These are phyloP conservation scores for Candida manassasensis DNA, from an alignment of 805 yeast species.

Conservation along the genomic window DNA sequence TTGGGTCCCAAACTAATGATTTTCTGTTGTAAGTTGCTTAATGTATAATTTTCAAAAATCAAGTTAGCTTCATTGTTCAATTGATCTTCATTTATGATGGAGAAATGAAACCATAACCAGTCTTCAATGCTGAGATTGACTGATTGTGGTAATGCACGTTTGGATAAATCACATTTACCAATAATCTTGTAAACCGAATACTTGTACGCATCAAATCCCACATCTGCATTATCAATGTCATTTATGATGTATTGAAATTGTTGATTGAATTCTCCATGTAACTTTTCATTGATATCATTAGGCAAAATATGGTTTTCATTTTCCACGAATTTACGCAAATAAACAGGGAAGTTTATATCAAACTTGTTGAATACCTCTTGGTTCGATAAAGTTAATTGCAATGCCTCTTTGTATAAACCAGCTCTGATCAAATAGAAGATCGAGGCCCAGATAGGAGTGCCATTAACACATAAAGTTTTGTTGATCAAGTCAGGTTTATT, in stretches of 20 bases:
- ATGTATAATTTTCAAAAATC: constrained; percentile 64
- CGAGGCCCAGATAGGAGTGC: constrained; percentile 91
- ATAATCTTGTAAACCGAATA: constrained; percentile 85
- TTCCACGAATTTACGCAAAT: constrained; percentile 59
- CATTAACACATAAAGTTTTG: constrained; percentile 55
- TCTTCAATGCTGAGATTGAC: constrained; percentile 82
- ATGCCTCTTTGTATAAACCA: constrained; percentile 76
- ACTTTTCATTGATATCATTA: constrained; percentile 59
- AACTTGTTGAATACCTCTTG: constrained; percentile 74
- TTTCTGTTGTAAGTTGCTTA: constrained; percentile 68
- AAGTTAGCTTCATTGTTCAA: constrained; percentile 48
- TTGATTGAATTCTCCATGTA: constrained; percentile 78
- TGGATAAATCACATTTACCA: constrained; percentile 80
- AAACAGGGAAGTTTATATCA: constrained; percentile 79
- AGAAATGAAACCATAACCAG: constrained; percentile 93
- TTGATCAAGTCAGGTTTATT: constrained; percentile 24
- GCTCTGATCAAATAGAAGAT: constrained; percentile 80
- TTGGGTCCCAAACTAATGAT: constrained; percentile 68
- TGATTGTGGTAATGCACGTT: constrained; percentile 61
- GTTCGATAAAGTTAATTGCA: constrained; percentile 59
- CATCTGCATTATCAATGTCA: constrained; percentile 32
- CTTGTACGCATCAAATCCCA: constrained; percentile 74
- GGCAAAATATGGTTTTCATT: constrained; percentile 57
- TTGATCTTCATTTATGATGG: constrained; percentile 56
- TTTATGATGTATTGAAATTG: constrained; percentile 63